Base-by-base conservation (phyloP, 1,284 basidiomycete genomes). In the Ganoderma sinense region DNA sequence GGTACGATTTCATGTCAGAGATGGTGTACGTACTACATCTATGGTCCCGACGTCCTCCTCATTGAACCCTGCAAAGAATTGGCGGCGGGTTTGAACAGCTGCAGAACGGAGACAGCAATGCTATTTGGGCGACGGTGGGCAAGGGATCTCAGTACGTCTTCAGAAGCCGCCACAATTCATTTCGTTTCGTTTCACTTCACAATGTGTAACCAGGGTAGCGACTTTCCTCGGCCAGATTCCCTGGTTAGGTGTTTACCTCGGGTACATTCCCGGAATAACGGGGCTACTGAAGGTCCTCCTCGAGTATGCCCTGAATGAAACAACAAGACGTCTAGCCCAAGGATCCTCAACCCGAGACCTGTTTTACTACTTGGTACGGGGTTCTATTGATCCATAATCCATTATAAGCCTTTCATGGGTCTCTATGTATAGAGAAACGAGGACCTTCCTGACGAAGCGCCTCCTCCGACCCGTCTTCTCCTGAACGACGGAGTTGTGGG, bases 1-100 rank as follows among this genome's bases (percentile, higher is more conserved):
- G 69, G 29, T 72, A 69, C 60, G 78, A 79, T 65, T 76, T 78
- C 66, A 78, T 79, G 77, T 73, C 75, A n/a, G 78, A 79, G 61
- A 73, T 78, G 74, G 75, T 74, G 78, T 79, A 14, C 4, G 63
- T 65, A 73, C 70, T 41, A 16, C 4, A 14, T n/a, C n/a, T n/a
- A n/a, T n/a, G n/a, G 20, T 8, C 16, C 36, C 4, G 16, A 2
- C 2, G 41, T 26, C 23, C 23, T 11, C 2, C n/a, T 13, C 29
- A 33, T 62, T 4, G 26, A 2, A n/a, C n/a, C n/a, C n/a, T n/a
- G n/a, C 10, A 14, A 51, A 78, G 77, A 4, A 76, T 78, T 40
- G 75, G 76, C 16, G 76, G 75, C 3, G 75, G 74, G 2, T 71
- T 71, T 40, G 76, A 76, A 64, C 74, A 76, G 65, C 64, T 77